Percentiles rank a stretch among this genome's conserved stretches.
phyloP scores from a whole-genome alignment of 805 yeast genomes.

The Wickerhamiella dianesei region DNA sequence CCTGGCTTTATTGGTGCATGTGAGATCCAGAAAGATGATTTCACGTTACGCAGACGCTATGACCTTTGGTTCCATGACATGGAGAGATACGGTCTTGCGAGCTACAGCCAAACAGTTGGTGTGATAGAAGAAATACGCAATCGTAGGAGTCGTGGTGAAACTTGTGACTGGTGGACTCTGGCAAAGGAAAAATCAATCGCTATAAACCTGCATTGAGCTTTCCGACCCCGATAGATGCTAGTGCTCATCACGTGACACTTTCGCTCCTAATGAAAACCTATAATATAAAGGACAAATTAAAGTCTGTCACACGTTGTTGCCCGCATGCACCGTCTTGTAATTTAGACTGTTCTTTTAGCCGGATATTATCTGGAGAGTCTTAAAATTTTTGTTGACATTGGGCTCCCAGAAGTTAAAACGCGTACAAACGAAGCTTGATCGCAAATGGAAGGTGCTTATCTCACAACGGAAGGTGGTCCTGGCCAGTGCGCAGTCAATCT shows the following conservation, averaged over 20 bases:
- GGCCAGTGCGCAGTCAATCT: too few species aligned
- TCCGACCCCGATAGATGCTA: too few species aligned
- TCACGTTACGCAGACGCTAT: neutral
- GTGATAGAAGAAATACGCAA: neutral
- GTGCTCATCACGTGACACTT: too few species aligned
- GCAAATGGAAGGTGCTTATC: neutral
- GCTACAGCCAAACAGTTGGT: neutral
- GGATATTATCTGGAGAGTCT: too few species aligned
- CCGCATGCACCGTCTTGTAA: too few species aligned
- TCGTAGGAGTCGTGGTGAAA: neutral
- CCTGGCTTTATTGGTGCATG: neutral
- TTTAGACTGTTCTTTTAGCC: too few species aligned
- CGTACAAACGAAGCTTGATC: too few species aligned
- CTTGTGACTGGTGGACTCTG: constrained; percentile 1
- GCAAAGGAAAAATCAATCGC: neutral
- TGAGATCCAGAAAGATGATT: neutral
- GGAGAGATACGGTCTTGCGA: neutral
- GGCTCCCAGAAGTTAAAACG: too few species aligned
- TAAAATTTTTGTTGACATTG: too few species aligned
- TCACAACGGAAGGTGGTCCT: neutral
- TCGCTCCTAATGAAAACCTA: too few species aligned
- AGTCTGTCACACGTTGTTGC: too few species aligned
- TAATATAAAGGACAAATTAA: neutral
- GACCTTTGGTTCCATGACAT: constrained; percentile 1
- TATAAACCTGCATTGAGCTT: neutral